Conservation (phyloP, 805 yeast species). For the Diddensiella transvaalensis region DNA sequence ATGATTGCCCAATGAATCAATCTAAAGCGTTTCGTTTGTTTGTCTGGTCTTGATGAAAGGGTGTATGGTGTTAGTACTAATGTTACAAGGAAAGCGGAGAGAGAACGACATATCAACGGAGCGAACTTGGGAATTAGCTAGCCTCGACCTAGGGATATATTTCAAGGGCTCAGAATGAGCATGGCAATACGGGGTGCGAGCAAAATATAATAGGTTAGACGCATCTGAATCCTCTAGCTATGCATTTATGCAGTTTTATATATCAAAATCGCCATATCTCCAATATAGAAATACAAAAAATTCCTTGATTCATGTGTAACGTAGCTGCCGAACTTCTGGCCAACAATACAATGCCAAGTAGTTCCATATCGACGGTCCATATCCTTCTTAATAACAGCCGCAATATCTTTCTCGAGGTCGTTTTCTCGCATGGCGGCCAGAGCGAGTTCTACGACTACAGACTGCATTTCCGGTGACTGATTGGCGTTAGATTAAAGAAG, state of each 20-base stretch:
- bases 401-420: slow-evolving; percentile 51
- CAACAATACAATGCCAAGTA: slow-evolving; percentile 64
- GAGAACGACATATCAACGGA: too few species aligned
- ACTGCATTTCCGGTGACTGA: slow-evolving; percentile 29
- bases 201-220: too few species aligned
- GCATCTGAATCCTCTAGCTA: too few species aligned
- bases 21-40: too few species aligned
- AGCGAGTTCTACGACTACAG: slow-evolving; percentile 33
- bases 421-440: slow-evolving; percentile 43
- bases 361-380: slow-evolving; percentile 53
- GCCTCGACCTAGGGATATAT: too few species aligned
- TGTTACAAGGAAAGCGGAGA: too few species aligned
- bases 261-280: slow-evolving; percentile 49
- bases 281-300: slow-evolving; percentile 54
- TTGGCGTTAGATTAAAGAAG: background rate
- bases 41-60: too few species aligned
- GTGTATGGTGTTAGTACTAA: too few species aligned
- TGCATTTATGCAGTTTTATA: slow-evolving; percentile 48
- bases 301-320: slow-evolving; percentile 55
- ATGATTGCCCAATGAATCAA: too few species aligned
- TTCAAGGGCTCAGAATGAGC: too few species aligned
- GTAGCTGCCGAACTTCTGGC: slow-evolving; percentile 56
- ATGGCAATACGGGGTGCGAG: too few species aligned
- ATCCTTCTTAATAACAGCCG: slow-evolving; percentile 54
- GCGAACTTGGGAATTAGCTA: too few species aligned